phyloP scores from a whole-genome alignment of 306 rosid genomes.

The Elaeagnus macrophylla region DNA sequence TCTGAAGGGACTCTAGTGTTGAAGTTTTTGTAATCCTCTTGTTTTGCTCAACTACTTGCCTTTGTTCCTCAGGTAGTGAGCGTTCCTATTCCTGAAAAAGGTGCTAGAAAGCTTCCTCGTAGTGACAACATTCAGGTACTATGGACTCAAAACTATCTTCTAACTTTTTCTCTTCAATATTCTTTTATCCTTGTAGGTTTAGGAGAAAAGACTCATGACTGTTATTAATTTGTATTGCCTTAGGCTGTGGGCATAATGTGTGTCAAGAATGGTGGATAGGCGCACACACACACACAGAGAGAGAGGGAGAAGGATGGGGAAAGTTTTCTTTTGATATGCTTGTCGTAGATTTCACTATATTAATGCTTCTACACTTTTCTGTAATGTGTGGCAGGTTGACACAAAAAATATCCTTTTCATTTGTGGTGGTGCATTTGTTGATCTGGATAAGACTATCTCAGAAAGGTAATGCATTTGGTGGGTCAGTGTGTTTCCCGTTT shows the following conservation, averaged over 20 bases:
- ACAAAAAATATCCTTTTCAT: conserved; percentile 61
- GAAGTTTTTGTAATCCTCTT: no score
- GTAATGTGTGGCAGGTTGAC: conserved; percentile 37
- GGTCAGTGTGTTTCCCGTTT: not conserved
- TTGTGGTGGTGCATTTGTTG: conserved; percentile 70
- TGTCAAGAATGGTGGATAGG: no score
- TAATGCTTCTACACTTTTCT: conserved; percentile 9
- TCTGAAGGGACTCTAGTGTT: no score
- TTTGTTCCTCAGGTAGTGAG: conserved; percentile 43
- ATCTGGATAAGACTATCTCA: conserved; percentile 64
- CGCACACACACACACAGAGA: no score
- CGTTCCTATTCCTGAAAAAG: conserved; percentile 62
- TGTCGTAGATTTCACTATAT: not conserved
- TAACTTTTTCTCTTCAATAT: not conserved
- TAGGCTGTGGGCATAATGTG: no score
- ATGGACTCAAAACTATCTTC: conserved; percentile 10
- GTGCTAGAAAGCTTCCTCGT: conserved; percentile 45
- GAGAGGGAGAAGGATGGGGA: no score
- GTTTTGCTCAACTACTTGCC: not conserved
- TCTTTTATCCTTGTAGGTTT: not conserved
- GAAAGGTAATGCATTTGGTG: conserved; percentile 35
- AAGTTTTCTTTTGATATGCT: no score
- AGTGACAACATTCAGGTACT: conserved; percentile 48
- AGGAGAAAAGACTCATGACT: not conserved
- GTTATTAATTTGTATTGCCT: not conserved